Evolutionary conservation across 2,329 filamentous ascomycete genomes (phyloP), one percentile per base, ranked within the genome.

Genomic region (Pseudogymnoascus sp.): DNA sequence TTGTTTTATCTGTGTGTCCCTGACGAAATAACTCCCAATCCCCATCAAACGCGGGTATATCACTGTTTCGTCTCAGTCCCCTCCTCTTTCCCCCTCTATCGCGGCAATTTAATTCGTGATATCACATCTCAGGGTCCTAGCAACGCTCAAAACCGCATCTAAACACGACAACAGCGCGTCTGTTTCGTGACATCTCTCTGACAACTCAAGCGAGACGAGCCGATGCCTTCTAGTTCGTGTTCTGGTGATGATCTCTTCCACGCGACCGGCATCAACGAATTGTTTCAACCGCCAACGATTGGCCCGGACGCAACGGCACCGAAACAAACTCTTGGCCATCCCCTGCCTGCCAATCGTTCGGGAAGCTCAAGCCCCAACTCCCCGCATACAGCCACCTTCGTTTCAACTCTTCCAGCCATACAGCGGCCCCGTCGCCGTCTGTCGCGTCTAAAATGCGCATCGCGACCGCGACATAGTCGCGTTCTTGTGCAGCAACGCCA

Each of bases 381-480:
- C 57, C 57, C 33, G 33, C 57, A 37, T 39, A 37, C 22, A 36
- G 25, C 33, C n/a, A 22, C 18, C 64, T 58, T 6, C 33, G 28
- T 33, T 53, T 58, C 57, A 58, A 58, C 33, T 58, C 57, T 58
- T 58, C 57, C 57, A 58, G 20, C 57, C 33, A 58, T 37, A 28
- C 57, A 36, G 8, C 18, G 57, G n/a, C 20, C 33, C 25, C 30
- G 22, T 38, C 18, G 33, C 33, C 36, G 33, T 37, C 57, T 39
- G 36, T 58, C 57, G 57, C 57, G 57, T 58, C 57, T 58, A 58
- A 18, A 36, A 36, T 37, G 33, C 57, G 33, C 57, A 39, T 58
- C 36, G 33, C 33, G 33, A 58, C 57, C 57, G 57, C 57, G 57
- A 58, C 57, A 58, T 36, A 38, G 36, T 36, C 57, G 57, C 36